phyloP scores from a whole-genome alignment of 176 grass and related monocot genomes.

The Melocanna baccifera region DNA sequence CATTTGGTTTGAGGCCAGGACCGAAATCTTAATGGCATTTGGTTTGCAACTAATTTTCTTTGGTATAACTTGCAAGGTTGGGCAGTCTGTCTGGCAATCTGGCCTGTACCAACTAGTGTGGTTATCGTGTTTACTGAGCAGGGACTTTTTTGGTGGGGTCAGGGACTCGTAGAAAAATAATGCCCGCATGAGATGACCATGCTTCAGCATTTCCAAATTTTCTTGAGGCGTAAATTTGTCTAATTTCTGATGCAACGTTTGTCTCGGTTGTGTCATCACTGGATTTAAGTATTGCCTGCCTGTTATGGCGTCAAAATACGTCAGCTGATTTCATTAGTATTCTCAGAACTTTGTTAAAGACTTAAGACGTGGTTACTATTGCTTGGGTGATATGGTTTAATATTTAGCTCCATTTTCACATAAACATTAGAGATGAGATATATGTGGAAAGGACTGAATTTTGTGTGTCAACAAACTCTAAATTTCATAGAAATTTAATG shows the following conservation, averaged over 20 bases:
- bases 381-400: background rate
- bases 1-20: background rate
- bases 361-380: constrained; percentile 1
- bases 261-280: constrained; percentile 10
- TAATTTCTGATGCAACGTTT: constrained; percentile 10
- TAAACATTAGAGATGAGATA: background rate
- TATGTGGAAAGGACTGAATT: background rate
- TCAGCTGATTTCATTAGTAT: background rate
- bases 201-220: background rate
- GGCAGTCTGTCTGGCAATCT: background rate
- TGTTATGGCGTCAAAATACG: background rate
- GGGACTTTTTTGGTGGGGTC: background rate
- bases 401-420: background rate
- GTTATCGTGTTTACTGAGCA: background rate
- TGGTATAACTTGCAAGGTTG: background rate
- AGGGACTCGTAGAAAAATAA: background rate
- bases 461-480: background rate
- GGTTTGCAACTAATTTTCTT: background rate
- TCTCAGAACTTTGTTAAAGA: background rate
- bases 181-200: background rate
- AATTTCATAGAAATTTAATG: background rate
- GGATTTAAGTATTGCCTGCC: constrained; percentile 16
- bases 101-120: background rate
- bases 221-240: background rate
- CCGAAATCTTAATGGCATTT: background rate